phyloP scores from a whole-genome alignment of 805 yeast genomes.

The Pichia heedii region DNA sequence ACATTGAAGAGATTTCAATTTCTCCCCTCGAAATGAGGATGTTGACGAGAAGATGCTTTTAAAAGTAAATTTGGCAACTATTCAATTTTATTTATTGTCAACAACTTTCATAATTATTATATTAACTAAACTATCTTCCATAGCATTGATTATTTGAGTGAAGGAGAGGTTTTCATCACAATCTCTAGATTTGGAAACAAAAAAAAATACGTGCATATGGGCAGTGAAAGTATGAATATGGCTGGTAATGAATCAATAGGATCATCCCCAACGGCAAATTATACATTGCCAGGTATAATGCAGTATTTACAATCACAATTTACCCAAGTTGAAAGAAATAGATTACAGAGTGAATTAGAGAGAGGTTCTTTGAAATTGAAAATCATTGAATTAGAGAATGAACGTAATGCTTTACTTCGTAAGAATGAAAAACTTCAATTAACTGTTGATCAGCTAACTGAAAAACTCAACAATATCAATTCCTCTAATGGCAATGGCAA shows the following conservation, averaged over 20 bases:
- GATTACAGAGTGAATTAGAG: constrained; percentile 45
- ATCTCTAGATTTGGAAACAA: too few relatives aligned
- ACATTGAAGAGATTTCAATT: too few relatives aligned
- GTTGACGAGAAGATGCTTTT: too few relatives aligned
- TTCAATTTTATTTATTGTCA: too few relatives aligned
- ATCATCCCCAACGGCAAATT: constrained; percentile 11
- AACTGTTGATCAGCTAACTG: constrained; percentile 32
- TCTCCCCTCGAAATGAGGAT: too few relatives aligned
- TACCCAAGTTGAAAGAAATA: constrained; percentile 35
- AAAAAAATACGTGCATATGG: too few relatives aligned
- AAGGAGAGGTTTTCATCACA: too few relatives aligned
- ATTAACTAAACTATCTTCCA: too few relatives aligned
- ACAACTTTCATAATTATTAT: too few relatives aligned
- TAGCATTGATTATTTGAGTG: too few relatives aligned
- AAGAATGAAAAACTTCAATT: constrained; percentile 33
- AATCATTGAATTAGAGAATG: constrained; percentile 44
- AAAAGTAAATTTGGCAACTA: too few relatives aligned
- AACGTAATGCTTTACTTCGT: constrained; percentile 35
- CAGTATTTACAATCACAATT: constrained; percentile 52
- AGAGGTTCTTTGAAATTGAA: constrained; percentile 41
- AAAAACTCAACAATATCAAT: not conserved
- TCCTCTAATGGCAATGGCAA: not conserved
- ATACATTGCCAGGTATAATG: constrained; percentile 50
- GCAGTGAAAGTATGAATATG: not conserved
- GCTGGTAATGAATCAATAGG: not conserved